Percentiles rank a stretch among this genome's conserved stretches.
These are phyloP conservation scores for Ceratocystis cacaofunesta DNA, from an alignment of 2,329 filamentous ascomycete genomes.

Conservation along the genomic window DNA sequence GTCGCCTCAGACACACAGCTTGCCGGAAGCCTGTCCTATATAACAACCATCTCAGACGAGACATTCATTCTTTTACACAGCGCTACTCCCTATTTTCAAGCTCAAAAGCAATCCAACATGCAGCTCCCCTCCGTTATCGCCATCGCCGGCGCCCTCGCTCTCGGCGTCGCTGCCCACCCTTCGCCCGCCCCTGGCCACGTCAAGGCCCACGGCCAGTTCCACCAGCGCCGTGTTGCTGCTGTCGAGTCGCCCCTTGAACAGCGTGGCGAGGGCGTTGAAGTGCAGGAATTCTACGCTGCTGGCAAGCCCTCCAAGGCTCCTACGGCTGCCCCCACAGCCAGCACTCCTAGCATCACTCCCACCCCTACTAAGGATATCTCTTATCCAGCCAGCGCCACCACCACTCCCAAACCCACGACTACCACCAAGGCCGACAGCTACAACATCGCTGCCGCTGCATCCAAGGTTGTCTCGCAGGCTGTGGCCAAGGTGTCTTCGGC, in stretches of 20 bases:
- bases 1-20: constrained; percentile 5
- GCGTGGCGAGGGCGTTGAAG: constrained; percentile 4
- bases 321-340: constrained; percentile 18
- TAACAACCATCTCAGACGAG: constrained; percentile 4
- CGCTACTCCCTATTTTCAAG: neutral
- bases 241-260: constrained; percentile 16
- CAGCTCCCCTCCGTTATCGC: constrained; percentile 29
- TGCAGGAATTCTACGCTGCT: constrained; percentile 24
- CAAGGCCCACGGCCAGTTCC: constrained; percentile 25
- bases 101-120: constrained; percentile 23
- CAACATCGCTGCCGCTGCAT: neutral
- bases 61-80: constrained; percentile 6
- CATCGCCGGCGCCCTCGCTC: constrained; percentile 27
- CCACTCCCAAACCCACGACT: constrained; percentile 10
- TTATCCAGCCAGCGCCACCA: constrained; percentile 14
- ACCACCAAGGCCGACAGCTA: neutral
- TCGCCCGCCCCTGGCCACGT: constrained; percentile 23
- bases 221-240: constrained; percentile 23
- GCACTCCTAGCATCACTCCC: constrained; percentile 17
- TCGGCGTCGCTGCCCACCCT: constrained; percentile 29
- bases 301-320: constrained; percentile 22
- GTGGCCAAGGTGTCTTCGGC: constrained; percentile 24
- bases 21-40: neutral
- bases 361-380: constrained; percentile 12
- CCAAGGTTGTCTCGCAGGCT: neutral